A percentile compares a stretch with the other conserved stretches of the same genome.
Evolutionary conservation across 2,329 filamentous ascomycete species (phyloP).

Genomic region (Penicillium hesseltinei): DNA sequence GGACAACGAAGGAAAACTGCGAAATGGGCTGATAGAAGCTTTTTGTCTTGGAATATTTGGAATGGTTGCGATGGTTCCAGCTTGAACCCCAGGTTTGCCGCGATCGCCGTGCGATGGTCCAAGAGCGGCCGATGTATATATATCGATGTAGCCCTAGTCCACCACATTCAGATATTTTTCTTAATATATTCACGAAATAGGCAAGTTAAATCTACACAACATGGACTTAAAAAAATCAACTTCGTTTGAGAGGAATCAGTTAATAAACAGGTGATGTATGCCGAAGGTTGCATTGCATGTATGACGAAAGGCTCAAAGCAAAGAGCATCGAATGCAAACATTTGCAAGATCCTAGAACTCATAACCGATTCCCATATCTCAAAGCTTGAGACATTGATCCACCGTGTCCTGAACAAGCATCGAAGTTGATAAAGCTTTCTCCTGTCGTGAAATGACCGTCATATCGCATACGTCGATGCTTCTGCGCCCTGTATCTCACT

Average conservation of each 20-base stretch:
- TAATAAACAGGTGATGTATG: neutral
- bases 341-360: neutral
- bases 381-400: neutral
- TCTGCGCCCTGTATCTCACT: neutral
- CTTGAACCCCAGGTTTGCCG: neutral
- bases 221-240: neutral
- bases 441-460: neutral
- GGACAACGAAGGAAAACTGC: too few relatives aligned
- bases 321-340: neutral
- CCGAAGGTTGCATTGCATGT: neutral
- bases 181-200: neutral
- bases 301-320: neutral
- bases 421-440: neutral
- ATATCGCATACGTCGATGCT: neutral
- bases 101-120: neutral
- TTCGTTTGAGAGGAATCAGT: neutral
- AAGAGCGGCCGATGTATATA: neutral
- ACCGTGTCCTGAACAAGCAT: neutral
- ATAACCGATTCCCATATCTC: neutral
- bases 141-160: too few relatives aligned
- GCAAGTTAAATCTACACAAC: too few relatives aligned
- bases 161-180: neutral
- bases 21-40: neutral
- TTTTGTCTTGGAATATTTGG: neutral
- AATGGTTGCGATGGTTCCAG: neutral